Evolutionary conservation across 169 alveolate species (phyloP).

Genomic region (Plasmodium fragile): DNA sequence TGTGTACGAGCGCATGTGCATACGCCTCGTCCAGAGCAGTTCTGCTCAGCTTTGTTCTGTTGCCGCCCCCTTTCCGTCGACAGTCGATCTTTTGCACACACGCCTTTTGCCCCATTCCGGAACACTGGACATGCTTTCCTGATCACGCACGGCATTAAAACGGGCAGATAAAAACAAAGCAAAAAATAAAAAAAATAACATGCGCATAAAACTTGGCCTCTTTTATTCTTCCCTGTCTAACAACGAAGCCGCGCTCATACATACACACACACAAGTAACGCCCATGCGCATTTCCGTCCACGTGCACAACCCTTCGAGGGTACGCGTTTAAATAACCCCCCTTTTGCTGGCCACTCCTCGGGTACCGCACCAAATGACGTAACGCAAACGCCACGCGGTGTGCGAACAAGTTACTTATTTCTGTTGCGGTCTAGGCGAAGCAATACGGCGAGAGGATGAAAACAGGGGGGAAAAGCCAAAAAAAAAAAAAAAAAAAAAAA

Average conservation of each 20-base stretch:
- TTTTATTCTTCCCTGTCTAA: background rate
- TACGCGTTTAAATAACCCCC: background rate
- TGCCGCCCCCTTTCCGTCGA: background rate
- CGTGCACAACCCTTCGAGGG: background rate
- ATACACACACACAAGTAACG: background rate
- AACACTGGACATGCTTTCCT: background rate
- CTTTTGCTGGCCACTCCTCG: background rate
- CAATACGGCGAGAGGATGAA: background rate
- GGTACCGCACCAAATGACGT: background rate
- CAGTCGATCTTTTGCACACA: constrained; percentile 10
- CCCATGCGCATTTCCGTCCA: background rate
- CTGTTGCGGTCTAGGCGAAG: background rate
- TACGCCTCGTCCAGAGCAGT: background rate
- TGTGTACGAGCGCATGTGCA: background rate
- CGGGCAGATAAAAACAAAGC: background rate
- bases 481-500: too few relatives aligned
- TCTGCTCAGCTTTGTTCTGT: background rate
- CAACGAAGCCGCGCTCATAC: background rate
- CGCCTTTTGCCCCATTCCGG: background rate
- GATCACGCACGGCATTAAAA: constrained; percentile 11
- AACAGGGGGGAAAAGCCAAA: background rate
- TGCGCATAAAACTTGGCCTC: background rate
- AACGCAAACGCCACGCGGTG: background rate
- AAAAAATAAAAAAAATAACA: background rate
- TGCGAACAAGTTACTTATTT: background rate